Evolutionary conservation across 2,329 filamentous ascomycete genomes (phyloP), one percentile per base, ranked within the genome.

Genomic region (Hortaea werneckii): DNA sequence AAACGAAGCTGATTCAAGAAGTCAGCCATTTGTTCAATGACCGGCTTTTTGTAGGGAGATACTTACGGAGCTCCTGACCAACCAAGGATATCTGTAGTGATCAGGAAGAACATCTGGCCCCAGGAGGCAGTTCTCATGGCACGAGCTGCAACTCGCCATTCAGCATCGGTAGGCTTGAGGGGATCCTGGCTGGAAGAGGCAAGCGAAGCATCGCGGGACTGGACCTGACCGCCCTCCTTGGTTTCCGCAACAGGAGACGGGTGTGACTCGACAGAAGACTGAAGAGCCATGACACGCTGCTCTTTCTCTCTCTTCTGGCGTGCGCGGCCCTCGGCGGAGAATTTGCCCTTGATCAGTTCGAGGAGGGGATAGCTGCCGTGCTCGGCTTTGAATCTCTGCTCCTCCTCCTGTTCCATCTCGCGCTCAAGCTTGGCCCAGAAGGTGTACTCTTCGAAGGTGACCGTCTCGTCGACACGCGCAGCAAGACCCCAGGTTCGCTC

Each of bases 61-160:
- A 20, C 20, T 20, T 20, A 20, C 20, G 20, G 20, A 20, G 20
- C 20, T 61, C 62, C 40, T 59, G 53, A 1, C 38, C 38, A 40
- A 27, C 38, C 38, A 10, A 40, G 38, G 20, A 40, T 40, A 27
- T 40, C 38, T 2, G 38, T 70, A 1, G 67, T 70, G 42, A 69
- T 67, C 32, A 70, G 54, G 53, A 65, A 73, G 55, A 73, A 73
- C 41, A 65, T 48, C 7, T 56, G 50, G 41, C 58, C 56, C 38
- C 38, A 40, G 38, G 10, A 10, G 20, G 38, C 20, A 12, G 61
- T 65, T 8, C 62, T 50, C 39, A 60, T 38, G 34, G 63, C 62
- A 40, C 62, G 53, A 1, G 58, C 53, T 27, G 63, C 63, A 28
- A 56, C 47, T 9, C 50, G 41, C 63, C 61, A 65, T 40, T 65